Evolutionary conservation across 108 stramenopile genomes (phyloP), one percentile per base, ranked within the genome.

Genomic region (Nitzschia sp.): DNA sequence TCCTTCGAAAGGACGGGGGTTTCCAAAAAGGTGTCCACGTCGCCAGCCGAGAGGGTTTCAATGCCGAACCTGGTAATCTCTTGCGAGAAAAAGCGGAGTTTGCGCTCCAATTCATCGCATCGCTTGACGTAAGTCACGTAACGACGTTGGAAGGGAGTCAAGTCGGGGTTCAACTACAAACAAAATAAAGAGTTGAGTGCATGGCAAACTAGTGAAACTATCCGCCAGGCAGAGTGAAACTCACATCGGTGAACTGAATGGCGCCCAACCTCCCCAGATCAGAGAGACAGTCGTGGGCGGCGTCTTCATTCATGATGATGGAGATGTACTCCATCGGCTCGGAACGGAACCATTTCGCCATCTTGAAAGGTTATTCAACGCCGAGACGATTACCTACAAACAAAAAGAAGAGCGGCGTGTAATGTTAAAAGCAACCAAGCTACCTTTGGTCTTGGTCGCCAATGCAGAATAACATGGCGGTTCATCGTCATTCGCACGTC

Each of bases 301-400:
- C 97, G 75, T 98, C 97, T 76, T 98, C 97, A 54, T 96, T 93
- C 46, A 99, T 90, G 70, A 99, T 97, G 55, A 99, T 79, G 85
- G 92, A 94, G 82, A 98, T 94, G 67, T 99, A 99, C 82, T 96
- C 87, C 98, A 99, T 98, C 59, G 96, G 94, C 70, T 97, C 96
- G 57, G 97, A 98, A 67, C 98, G 97, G 70, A 97, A 99, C 98
- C 98, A 99, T 68, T 83, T 85, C 33, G 94, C 83, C 98, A 98
- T 98, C 42, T 46, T 94, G 66, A 25, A 24, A 27, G 46, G 35
- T 60, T 48, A 19, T 56, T 60, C 19, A 26, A 60, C 11, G 31
- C 36, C 24, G 48, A 54, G 31, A 32, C 18, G 18, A 46, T 19
- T 23, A 32, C 15, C 38, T 42, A 13, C 38, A 42, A 24, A 46